Conservation (phyloP, 352 stramenopile species). For the Phytopythium helicoides region DNA sequence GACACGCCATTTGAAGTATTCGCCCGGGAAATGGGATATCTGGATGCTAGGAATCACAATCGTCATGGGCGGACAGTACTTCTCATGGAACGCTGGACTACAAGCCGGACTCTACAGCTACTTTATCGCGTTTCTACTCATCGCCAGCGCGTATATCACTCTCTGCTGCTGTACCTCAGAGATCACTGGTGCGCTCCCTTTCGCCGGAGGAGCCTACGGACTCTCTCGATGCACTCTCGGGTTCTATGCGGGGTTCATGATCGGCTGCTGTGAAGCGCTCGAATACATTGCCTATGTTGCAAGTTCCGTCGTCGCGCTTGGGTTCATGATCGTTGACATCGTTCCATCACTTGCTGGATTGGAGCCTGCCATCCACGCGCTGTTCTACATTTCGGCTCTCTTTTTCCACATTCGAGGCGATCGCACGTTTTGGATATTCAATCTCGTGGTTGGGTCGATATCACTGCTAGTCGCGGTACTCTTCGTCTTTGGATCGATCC, state of each 20-base stretch:
- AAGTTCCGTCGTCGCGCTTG: conserved; percentile 25
- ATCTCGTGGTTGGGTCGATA: conserved; percentile 20
- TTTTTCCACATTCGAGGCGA: conserved; percentile 28
- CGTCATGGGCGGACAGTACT: conserved; percentile 52
- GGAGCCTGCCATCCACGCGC: conserved; percentile 22
- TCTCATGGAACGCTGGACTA: conserved; percentile 47
- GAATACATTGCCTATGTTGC: conserved; percentile 49
- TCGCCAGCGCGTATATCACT: conserved; percentile 31
- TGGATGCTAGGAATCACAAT: conserved; percentile 53
- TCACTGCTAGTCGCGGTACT: conserved; percentile 35
- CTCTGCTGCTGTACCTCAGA: too few relatives aligned
- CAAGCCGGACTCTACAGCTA: conserved; percentile 38
- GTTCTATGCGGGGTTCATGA: conserved; percentile 42
- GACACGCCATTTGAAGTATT: conserved; percentile 8
- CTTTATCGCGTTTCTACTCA: conserved; percentile 34
- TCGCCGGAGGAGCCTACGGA: conserved; percentile 41
- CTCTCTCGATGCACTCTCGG: conserved; percentile 36
- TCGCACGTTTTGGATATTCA: conserved; percentile 43
- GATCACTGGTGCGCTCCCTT: conserved; percentile 37
- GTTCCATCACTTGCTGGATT: conserved; percentile 7
- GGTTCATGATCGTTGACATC: conserved; percentile 28
- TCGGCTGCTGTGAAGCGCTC: conserved; percentile 47
- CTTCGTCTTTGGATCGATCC: conserved; percentile 34
- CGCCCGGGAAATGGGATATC: conserved; percentile 31
- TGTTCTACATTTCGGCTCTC: conserved; percentile 34